A percentile compares a stretch with the other conserved stretches of the same genome.
Conservation (phyloP, 2,329 filamentous ascomycete genomes). For the Dactylellina haptotyla region DNA sequence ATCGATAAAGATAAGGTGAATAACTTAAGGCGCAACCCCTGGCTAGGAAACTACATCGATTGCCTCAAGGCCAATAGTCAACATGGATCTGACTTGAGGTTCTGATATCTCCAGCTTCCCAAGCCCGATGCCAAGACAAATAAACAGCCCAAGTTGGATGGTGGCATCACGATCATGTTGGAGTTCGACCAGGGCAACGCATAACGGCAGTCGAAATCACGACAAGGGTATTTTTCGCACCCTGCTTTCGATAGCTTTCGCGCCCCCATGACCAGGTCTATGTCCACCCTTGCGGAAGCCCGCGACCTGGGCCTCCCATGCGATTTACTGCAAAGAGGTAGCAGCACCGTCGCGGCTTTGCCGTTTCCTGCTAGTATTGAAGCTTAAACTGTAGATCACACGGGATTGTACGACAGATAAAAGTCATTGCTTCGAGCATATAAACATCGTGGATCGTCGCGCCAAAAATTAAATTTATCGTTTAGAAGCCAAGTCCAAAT, state of each 20-base stretch:
- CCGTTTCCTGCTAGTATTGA: not conserved
- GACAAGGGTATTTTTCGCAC: constrained; percentile 21
- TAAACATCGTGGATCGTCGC: constrained; percentile 43
- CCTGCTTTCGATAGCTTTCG: constrained; percentile 17
- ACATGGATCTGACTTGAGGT: not conserved
- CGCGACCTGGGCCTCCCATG: constrained; percentile 9
- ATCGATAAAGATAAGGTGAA: constrained; percentile 4
- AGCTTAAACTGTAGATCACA: constrained; percentile 6
- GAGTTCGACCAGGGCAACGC: constrained; percentile 16
- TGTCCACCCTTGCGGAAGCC: constrained; percentile 10
- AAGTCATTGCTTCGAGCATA: constrained; percentile 15
- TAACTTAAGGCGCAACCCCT: constrained; percentile 4
- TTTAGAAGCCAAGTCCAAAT: not conserved
- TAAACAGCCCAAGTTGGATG: constrained; percentile 31
- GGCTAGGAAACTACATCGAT: constrained; percentile 15
- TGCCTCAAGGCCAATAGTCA: not conserved
- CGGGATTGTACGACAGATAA: not conserved
- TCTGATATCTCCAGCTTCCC: constrained; percentile 27
- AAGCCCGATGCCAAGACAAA: constrained; percentile 19
- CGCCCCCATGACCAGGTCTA: constrained; percentile 19
- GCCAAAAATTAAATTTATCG: constrained; percentile 1
- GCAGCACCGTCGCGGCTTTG: constrained; percentile 15
- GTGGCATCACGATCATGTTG: constrained; percentile 26
- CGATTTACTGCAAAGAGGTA: constrained; percentile 11
- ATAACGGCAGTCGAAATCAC: constrained; percentile 21